A percentile compares a stretch with the other conserved stretches of the same genome.
Evolutionary conservation across 2,329 filamentous ascomycete species (phyloP).

Genomic region (Rosellinia necatrix): DNA sequence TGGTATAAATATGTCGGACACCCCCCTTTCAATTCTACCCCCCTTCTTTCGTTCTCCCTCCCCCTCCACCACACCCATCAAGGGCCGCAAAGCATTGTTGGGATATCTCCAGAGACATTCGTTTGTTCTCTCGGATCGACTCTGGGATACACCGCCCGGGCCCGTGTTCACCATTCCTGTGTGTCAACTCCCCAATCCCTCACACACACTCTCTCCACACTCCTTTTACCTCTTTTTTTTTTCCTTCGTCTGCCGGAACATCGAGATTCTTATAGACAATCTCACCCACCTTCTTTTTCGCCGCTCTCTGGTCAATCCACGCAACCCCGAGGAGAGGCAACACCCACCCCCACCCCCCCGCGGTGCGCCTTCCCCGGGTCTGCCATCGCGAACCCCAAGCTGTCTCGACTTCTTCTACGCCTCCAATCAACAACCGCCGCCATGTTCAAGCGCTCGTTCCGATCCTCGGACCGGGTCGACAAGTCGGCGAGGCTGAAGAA

Average conservation of each 20-base stretch:
- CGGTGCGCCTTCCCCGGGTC: slow-evolving; percentile 35
- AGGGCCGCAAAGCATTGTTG: slow-evolving; percentile 63
- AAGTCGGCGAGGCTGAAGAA: slow-evolving; percentile 87
- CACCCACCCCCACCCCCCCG: too few species aligned
- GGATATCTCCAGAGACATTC: slow-evolving; percentile 57
- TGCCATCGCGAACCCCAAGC: slow-evolving; percentile 37
- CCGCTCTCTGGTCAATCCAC: slow-evolving; percentile 51
- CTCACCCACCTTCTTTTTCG: slow-evolving; percentile 53
- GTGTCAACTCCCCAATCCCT: slow-evolving; percentile 47
- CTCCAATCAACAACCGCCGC: slow-evolving; percentile 44
- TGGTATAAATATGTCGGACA: slow-evolving; percentile 46
- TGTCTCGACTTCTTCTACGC: slow-evolving; percentile 40
- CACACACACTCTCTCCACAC: slow-evolving; percentile 35
- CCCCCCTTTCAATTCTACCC: slow-evolving; percentile 43
- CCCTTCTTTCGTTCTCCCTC: slow-evolving; percentile 54
- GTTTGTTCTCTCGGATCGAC: slow-evolving; percentile 44
- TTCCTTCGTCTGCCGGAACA: slow-evolving; percentile 34
- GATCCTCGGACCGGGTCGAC: slow-evolving; percentile 82
- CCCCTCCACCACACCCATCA: slow-evolving; percentile 60
- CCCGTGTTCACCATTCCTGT: slow-evolving; percentile 55
- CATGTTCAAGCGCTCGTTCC: slow-evolving; percentile 95
- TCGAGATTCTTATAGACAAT: slow-evolving; percentile 29
- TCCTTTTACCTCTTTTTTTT: slow-evolving; percentile 36
- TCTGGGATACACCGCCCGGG: slow-evolving; percentile 52
- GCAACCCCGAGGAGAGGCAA: slow-evolving; percentile 22